Percentiles rank a stretch among this genome's conserved stretches.
phyloP scores from a whole-genome alignment of 768 basidiomycete genomes.

The Podaxis sp. region DNA sequence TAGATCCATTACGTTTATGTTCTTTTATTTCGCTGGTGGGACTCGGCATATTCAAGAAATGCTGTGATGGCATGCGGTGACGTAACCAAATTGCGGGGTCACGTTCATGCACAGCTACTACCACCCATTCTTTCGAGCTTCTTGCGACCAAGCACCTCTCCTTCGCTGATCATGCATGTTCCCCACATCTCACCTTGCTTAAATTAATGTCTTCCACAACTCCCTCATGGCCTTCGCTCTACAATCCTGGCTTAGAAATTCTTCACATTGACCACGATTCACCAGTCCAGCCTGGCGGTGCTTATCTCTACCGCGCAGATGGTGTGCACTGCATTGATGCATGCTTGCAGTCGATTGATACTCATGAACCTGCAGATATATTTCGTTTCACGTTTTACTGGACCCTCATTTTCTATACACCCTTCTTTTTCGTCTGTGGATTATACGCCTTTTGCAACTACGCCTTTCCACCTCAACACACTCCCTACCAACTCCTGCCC shows the following conservation, averaged over 20 bases:
- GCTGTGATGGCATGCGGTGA: too few species aligned
- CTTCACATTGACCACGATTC: constrained; percentile 35
- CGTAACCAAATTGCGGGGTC: too few species aligned
- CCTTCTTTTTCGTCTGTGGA: constrained; percentile 45
- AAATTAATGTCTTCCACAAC: constrained; percentile 12
- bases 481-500: constrained; percentile 3
- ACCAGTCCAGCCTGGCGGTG: constrained; percentile 35
- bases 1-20: too few species aligned
- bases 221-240: constrained; percentile 47
- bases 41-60: too few species aligned
- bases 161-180: background rate
- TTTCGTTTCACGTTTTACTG: constrained; percentile 53
- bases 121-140: background rate
- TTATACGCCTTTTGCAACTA: constrained; percentile 49
- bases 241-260: constrained; percentile 46
- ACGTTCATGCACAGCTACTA: too few species aligned
- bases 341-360: background rate
- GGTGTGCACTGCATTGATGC: constrained; percentile 22
- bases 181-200: background rate
- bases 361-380: constrained; percentile 29
- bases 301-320: constrained; percentile 36
- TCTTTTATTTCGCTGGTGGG: too few species aligned
- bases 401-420: constrained; percentile 47
- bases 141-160: background rate
- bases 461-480: constrained; percentile 35